These are phyloP conservation scores for Metroxylon sagu DNA, from an alignment of 176 grass and related monocot genomes.

Conservation along the genomic window DNA sequence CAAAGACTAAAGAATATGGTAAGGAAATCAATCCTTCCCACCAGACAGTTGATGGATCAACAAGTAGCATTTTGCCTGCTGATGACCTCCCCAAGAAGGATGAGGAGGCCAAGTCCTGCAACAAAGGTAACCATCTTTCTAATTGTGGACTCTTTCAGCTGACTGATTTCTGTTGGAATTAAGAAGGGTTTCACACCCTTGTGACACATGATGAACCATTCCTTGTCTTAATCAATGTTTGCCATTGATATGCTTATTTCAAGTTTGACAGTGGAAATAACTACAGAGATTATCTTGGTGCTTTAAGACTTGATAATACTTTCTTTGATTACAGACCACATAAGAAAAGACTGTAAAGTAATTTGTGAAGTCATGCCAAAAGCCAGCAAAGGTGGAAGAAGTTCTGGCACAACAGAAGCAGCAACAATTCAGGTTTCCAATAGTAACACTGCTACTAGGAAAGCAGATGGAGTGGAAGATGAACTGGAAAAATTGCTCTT, in stretches of 20 bases:
- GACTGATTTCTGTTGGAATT: too few relatives aligned
- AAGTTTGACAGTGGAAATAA: background rate
- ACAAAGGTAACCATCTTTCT: constrained; percentile 24
- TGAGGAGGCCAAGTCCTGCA: constrained; percentile 30
- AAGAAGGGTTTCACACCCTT: too few relatives aligned
- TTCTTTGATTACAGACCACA: constrained; percentile 27
- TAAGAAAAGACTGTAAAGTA: constrained; percentile 22
- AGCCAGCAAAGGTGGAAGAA: constrained; percentile 11
- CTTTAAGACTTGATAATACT: background rate
- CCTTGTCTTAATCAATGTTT: too few relatives aligned
- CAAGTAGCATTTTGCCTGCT: constrained; percentile 25
- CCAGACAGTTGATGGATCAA: constrained; percentile 25
- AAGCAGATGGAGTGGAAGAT: constrained; percentile 26
- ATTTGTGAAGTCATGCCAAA: constrained; percentile 28
- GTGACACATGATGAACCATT: too few relatives aligned
- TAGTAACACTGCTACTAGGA: constrained; percentile 6
- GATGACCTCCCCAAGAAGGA: constrained; percentile 23
- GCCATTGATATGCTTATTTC: too few relatives aligned
- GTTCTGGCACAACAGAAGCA: constrained; percentile 17
- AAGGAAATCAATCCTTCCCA: constrained; percentile 19
- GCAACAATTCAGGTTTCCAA: background rate
- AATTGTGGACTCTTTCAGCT: too few relatives aligned
- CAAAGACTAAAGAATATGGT: constrained; percentile 23
- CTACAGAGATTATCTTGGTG: background rate
- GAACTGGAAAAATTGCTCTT: constrained; percentile 51